Base-by-base conservation (phyloP, 768 basidiomycete genomes). In the Solioccasus polychromus region DNA sequence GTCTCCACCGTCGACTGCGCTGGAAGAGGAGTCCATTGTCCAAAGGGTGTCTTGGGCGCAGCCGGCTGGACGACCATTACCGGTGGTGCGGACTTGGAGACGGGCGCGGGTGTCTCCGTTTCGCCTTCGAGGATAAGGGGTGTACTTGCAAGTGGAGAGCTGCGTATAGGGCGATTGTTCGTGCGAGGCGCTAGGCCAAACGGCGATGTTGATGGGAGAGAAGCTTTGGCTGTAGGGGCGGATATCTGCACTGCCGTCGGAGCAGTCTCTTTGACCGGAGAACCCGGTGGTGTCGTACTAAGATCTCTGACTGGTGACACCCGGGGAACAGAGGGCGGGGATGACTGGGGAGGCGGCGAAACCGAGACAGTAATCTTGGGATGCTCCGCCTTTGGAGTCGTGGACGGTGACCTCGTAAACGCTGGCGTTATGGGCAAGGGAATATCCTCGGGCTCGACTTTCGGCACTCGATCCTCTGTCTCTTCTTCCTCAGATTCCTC, bases 131-230 rank as follows among this genome's bases (percentile, higher is more conserved):
- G 75, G 18, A 71, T 77, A 44, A 68, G 68, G 42, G 80, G 69
- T 5, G 73, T 70, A 45, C 64, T 79, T 4, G 88, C 82, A 39
- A 90, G 69, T 2, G 88, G 88, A 3, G 88, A 89, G 53, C 88
- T 90, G n/a, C 85, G 79, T 3, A 73, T 64, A 0, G 87, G 87
- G 7, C 82, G 77, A 8, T 50, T 63, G 11, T 41, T 54, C 17
- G 85, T 75, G 30, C 84, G 72, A 17, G 80, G 79, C 15, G 76
- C 37, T 22, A 61, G 60, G 19, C 74, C 73, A 25, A 82, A 60
- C 3, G 71, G 64, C 18, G 78, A 72, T 58, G 38, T 25, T 12
- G 52, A 46, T 24, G 47, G 59, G 24, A 44, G 54, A 37, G 54
- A 43, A 4, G 50, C 18, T 34, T 52, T 66, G 12, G 41, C 36